Base-by-base conservation (phyloP, 2,329 filamentous ascomycete genomes). In the Dactylellina haptotyla region DNA sequence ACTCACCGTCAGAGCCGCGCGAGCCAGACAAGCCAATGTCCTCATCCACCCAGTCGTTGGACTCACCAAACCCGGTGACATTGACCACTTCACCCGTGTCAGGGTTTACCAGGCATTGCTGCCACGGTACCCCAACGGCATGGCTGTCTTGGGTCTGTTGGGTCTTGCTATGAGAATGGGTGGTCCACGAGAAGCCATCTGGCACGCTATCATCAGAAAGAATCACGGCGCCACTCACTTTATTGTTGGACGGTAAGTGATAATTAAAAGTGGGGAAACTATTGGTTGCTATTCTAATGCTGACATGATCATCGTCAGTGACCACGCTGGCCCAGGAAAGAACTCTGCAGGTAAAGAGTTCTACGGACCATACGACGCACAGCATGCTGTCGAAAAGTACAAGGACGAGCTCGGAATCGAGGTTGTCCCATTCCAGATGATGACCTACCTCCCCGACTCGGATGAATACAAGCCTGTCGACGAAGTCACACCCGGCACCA, bases 201-300 rank as follows among this genome's bases (percentile, higher is more conserved):
- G 95, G 95, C 95, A 99, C 86, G 95, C 95, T 80, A 97, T 99
- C 80, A 99, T 99, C 86, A 93, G 95, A 81, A 99, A 98, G 89
- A 99, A 99, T 84, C 93, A 97, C 84, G 95, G 95, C 79, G 93
- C 94, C 51, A 98, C 95, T 14, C 95, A 99, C 87, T 99, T 99
- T 86, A 99, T 99, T 79, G 93, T 99, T 77, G 95, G 95, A 75
- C 92, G 70, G 70, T 74, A 8, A 45, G 70, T 51, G 37, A 18
- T 32, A 8, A 25, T 10, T 39, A 3, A 14, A 14, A 2, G 16
- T 39, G 34, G 3, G 34, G 32, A 6, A 57, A 32, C 4, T 25
- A 8, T 8, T 20, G 12, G 5, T 3, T 5, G 18, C 45, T 25
- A 48, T 48, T 2, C 14, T 8, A 16, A 37, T 39, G 30, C 58